phyloP scores from a whole-genome alignment of 331 rosid species.

The Spiraea crenata region DNA sequence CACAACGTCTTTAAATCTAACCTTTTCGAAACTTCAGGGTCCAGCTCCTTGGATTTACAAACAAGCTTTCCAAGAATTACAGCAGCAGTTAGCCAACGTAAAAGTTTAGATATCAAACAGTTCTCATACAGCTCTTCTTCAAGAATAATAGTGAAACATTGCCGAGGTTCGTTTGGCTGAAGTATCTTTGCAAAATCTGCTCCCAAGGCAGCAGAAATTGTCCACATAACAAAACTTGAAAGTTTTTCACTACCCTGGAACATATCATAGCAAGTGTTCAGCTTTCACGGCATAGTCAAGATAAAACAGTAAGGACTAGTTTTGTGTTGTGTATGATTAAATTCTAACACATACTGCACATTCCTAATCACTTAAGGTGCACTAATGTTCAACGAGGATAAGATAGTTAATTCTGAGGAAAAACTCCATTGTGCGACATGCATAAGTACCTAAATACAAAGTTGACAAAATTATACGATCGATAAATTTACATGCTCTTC shows the following conservation, averaged over 20 bases:
- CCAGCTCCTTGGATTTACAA: slow-evolving; percentile 29
- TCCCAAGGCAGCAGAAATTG: slow-evolving; percentile 53
- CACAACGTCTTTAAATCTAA: slow-evolving; percentile 39
- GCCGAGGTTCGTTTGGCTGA: slow-evolving; percentile 33
- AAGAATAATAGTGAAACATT: slow-evolving; percentile 24
- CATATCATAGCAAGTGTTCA: slow-evolving; percentile 16
- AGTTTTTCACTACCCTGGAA: slow-evolving; percentile 57
- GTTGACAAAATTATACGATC: not conserved
- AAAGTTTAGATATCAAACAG: slow-evolving; percentile 48
- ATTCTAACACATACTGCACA: not conserved
- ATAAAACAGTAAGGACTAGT: not conserved
- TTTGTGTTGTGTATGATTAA: not conserved
- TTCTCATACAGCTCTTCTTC: slow-evolving; percentile 38
- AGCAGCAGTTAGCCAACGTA: slow-evolving; percentile 77
- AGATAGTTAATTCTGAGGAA: not conserved
- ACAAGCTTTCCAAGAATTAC: slow-evolving; percentile 63
- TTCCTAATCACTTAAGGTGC: not conserved
- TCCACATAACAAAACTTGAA: slow-evolving; percentile 67
- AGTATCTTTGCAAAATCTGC: slow-evolving; percentile 40
- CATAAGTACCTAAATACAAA: not conserved
- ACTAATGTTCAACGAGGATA: not conserved
- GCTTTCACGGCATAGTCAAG: not conserved
- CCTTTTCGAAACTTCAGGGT: slow-evolving; percentile 28
- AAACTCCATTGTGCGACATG: not conserved
- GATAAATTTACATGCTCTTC: not conserved